Base-by-base conservation (phyloP, 495 filamentous ascomycete genomes). In the Podospora tetraspora region DNA sequence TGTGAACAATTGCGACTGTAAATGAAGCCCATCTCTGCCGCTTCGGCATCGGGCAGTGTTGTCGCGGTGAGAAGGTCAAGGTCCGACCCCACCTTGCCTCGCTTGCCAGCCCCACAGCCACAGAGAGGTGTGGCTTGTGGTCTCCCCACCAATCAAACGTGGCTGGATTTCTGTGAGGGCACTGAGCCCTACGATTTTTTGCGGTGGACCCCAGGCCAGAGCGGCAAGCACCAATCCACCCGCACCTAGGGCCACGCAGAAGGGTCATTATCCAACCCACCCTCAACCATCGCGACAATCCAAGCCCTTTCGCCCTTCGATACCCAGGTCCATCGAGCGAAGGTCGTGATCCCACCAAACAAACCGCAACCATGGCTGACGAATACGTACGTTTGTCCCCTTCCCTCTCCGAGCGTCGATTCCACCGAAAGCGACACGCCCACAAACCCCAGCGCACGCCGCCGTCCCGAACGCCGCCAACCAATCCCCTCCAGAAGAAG, bases 321-420 rank as follows among this genome's bases (percentile, higher is more conserved):
- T 76, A 77, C 70, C 65, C 70, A 73, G 70, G 68, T 71, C 71
- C 69, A 72, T 77, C 77, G 75, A 76, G 73, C 68, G n/a, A 59
- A 75, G 77, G 66, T 71, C 74, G 71, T 75, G 73, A 79, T 77
- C 76, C 75, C 64, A 65, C 64, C 68, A 62, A 68, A 16, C 61
- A 74, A 29, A 77, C 83, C 85, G 86, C 84, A 88, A 94, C 84
- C 85, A 96, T 96, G 93, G 93, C 93, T 87, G 93, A 97, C 85
- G 90, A 93, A 84, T 96, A 97, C 87, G 92, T 94, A 86, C 83
- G 92, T 92, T 65, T 25, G 58, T n/a, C 37, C 57, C 57, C 61
- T 22, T 63, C 58, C 57, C n/a, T 66, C 23, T 62, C 57, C 25
- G 57, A 59, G 61, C 43, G 43, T 8, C 43, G 43, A 52, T n/a